Evolutionary conservation across 1,284 basidiomycete genomes (phyloP), one percentile per base, ranked within the genome.

Genomic region (Mycena sp.): DNA sequence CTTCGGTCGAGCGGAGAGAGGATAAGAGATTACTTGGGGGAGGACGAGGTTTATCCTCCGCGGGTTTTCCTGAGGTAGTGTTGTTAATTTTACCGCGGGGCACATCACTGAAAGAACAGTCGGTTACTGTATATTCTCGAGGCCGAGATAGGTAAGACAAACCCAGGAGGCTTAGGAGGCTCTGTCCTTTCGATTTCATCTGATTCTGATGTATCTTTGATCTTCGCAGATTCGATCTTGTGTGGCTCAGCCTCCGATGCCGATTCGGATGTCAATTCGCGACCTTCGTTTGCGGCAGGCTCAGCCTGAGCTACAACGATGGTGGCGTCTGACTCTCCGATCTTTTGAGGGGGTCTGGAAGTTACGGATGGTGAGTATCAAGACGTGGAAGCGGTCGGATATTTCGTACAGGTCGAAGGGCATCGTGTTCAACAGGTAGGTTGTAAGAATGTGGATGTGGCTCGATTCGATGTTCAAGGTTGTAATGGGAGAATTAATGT

Each of bases 391-490:
- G n/a, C n/a, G n/a, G n/a, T n/a, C 3, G 50, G 38, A 14, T 50
- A n/a, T 38, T 58, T n/a, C n/a, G n/a, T n/a, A n/a, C 61, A 32
- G 44, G 11, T 63, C 51, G 30, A 56, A 44, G 25, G 61, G 43
- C 61, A 63, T 63, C 23, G 19, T 41, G 25, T 50, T 28, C 16
- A 29, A 48, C 28, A 25, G 26, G 25, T 11, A 9, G 25, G 46
- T 10, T 26, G 28, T 59, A 37, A 29, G 7, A n/a, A n/a, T n/a
- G n/a, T n/a, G n/a, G n/a, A n/a, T n/a, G 25, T 40, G 32, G n/a
- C 6, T 46, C 43, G 45, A 46, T 38, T 49, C 9, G 38, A 19
- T 12, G 38, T 46, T 62, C 16, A 26, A 41, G 28, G 32, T n/a
- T 46, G 41, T 29, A 26, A 23, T 43, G 37, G 56, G 38, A 50